Base-by-base conservation (phyloP, 108 stramenopile species). In the Mayamaea pseudoterrestris region DNA sequence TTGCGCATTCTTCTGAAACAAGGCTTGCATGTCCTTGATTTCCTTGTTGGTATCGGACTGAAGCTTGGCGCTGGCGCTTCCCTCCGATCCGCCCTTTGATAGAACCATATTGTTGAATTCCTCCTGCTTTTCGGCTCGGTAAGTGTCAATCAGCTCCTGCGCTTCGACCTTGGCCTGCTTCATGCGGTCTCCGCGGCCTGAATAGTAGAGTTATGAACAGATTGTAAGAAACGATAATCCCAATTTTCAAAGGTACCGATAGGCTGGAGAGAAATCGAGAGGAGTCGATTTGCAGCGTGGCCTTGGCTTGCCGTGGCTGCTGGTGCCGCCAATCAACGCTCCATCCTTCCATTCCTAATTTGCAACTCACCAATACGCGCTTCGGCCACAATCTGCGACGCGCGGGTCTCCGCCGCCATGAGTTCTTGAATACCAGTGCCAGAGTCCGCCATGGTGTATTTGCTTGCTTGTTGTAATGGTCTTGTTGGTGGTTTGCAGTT, bases 381-480 rank as follows among this genome's bases (percentile, higher is more conserved):
- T 78, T 93, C 90, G 12, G 90, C 90, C 22, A 93, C 90, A 68
- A 93, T 93, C 68, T 93, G 90, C 41, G 85, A 88, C 58, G 90
- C 90, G 41, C 90, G 83, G 52, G 85, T 93, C 54, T 93, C 90
- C 30, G 90, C 90, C 40, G 85, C 85, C 90, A 88, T 93, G 49
- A 93, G 78, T 58, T 93, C 90, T 71, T 88, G 80, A 65, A 93
- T 93, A 73, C 90, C 90, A 25, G 85, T 66, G 68, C 90, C 84
- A 35, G 74, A 79, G 55, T 72, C 68, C n/a, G 53, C 47, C 83
- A 80, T 85, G 58, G 54, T 85, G 34, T 29, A 44, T 21, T 22
- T 49, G 11, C 35, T 49, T 11, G 8, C 8, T 27, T 47, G 7
- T 9, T 47, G 8, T 24, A 27, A 9, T 42, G 14, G 41, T 42